phyloP scores from a whole-genome alignment of 345 rosid species.

The Aegle marmelos region DNA sequence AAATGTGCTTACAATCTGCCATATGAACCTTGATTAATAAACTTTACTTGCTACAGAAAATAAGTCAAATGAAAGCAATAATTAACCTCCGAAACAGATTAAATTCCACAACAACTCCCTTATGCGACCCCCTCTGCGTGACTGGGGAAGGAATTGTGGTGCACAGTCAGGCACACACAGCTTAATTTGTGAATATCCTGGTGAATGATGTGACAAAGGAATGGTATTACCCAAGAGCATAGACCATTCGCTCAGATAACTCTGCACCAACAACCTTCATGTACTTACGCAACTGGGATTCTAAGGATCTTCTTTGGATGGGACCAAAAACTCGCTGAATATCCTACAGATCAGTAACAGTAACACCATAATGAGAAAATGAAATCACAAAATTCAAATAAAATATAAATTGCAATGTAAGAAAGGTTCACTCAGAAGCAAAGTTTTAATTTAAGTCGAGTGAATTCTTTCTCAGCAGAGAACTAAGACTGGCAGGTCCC shows the following conservation, averaged over 20 bases:
- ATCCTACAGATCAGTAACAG: conserved; percentile 37
- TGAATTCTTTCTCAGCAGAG: not conserved
- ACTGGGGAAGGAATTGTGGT: too few species aligned
- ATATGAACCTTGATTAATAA: not conserved
- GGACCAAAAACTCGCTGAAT: conserved; percentile 35
- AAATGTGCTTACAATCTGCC: not conserved
- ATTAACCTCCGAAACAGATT: not conserved
- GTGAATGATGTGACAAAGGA: not conserved
- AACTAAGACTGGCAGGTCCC: not conserved
- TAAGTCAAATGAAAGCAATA: not conserved
- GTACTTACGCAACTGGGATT: conserved; percentile 54
- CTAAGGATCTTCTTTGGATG: conserved; percentile 38
- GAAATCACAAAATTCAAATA: not conserved
- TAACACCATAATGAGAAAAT: conserved; percentile 10
- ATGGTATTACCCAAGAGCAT: conserved; percentile 45
- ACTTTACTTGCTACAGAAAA: not conserved
- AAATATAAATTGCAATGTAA: not conserved
- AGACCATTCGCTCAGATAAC: conserved; percentile 68
- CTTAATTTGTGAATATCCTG: conserved; percentile 3
- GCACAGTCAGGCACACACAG: too few species aligned
- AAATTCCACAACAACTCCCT: not conserved
- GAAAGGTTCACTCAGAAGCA: too few species aligned
- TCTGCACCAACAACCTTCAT: conserved; percentile 59
- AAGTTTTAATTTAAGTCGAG: not conserved
- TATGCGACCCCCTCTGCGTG: not conserved